Base-by-base conservation (phyloP, 2,329 filamentous ascomycete species). In the Ascochyta pisi region DNA sequence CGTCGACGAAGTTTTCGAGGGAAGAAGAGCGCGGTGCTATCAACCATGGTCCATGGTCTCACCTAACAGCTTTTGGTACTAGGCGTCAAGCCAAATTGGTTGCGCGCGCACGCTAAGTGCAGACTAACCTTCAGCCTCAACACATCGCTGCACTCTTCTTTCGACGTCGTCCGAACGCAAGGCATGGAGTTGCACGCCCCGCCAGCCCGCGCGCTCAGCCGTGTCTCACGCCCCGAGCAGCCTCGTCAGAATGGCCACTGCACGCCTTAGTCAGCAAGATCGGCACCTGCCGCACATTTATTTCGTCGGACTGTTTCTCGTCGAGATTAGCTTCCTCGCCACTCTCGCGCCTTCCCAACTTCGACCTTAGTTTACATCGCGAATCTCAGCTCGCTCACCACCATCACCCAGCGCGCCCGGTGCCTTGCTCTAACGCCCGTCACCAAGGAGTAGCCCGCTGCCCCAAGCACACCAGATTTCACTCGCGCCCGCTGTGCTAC, bases 351-450 rank as follows among this genome's bases (percentile, higher is more conserved):
- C 71, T 73, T 75, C 69, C 73, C 72, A 62, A 57, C 70, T 73
- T 68, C 51, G 69, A 71, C 66, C 54, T 66, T 74, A 74, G 71
- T 56, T 68, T 67, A 61, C 71, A 62, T 74, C 71, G 72, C 72
- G 66, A 73, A 73, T 74, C 71, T 74, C 61, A 66, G 58, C 65
- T 34, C 54, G 50, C 65, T 62, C 66, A 59, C 64, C 63, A 65
- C 58, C 62, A 60, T 57, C 54, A 56, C 57, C 34, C 42, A 55
- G 51, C 55, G 60, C 54, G 58, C 58, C 54, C 44, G 58, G 63
- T 67, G 64, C 66, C 66, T 64, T 65, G 65, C 66, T 60, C 66
- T 64, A 68, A 64, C 63, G 64, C 58, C 58, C 61, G 59, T 66
- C 64, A 56, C 57, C 58, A 57, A 24, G 48, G 41, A 61, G 46